Base-by-base conservation (phyloP, 768 basidiomycete species). In the Pisolithus tinctorius region DNA sequence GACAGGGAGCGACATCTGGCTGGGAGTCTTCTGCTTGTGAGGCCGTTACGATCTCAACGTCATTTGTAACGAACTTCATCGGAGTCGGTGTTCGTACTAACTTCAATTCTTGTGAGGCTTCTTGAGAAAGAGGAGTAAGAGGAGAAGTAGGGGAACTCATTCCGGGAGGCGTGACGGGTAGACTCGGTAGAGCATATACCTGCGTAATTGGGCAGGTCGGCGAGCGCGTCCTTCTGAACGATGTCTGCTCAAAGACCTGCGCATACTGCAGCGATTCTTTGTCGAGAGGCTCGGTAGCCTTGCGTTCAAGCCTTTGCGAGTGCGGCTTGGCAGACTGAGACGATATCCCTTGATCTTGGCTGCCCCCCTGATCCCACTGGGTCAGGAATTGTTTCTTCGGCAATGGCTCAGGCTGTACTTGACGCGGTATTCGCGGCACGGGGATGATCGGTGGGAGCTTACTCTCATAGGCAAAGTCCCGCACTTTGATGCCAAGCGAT, bases 381-480 rank as follows among this genome's bases (percentile, higher is more conserved):
- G 56, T 61, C 66, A 66, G 55, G 50, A 58, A 53, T 45, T 78
- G 75, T 51, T 74, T 76, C 44, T 70, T 61, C 14, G 63, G 47
- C 46, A 65, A 60, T 52, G 67, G 53, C 47, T 67, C 58, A 52
- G 78, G 78, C 56, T 77, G 80, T 17, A 76, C 65, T 60, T 79
- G 82, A 20, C 75, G 73, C 1, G 71, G 72, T 11, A 68, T 61
- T 17, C 72, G 72, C 16, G 71, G 74, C 25, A 79, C 76, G 2
- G 82, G 72, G 29, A 69, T 70, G 38, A 88, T 74, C 8, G 82
- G 80, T 2, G 84, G 83, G 43, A 86, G 68, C 26, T 69, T 80
- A 67, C 74, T 82, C 65, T 86, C 83, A 68, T 81, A 84, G 14
- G 79, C 83, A 72, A 83, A 87, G 68, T 88, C 77, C 60, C 74